phyloP scores from a whole-genome alignment of 257 asterid genomes.

The Capsicum rhomboideum region DNA sequence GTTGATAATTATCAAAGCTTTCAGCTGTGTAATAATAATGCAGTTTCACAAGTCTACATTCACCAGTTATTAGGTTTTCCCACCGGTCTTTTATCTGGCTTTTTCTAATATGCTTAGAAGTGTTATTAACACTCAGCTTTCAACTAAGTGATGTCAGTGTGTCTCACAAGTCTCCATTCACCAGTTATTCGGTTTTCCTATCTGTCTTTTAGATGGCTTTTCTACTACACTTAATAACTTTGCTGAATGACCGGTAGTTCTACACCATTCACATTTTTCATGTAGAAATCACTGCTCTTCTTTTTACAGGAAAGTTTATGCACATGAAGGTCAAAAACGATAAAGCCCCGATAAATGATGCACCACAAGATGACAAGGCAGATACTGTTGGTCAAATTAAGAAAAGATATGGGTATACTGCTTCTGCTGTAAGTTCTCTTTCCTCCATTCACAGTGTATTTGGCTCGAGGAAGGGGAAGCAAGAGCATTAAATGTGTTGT shows the following conservation, averaged over 20 bases:
- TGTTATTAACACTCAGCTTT: neutral
- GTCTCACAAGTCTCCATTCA: neutral
- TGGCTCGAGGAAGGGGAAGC: neutral
- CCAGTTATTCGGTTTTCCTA: neutral
- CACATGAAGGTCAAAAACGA: constrained; percentile 46
- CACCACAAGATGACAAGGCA: constrained; percentile 45
- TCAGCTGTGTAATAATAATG: neutral
- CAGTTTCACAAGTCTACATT: neutral
- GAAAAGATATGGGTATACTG: constrained; percentile 77
- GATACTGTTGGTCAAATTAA: constrained; percentile 75
- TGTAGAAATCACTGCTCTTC: neutral
- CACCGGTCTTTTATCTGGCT: neutral
- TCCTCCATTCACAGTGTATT: neutral
- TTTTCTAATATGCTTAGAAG: neutral
- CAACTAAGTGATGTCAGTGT: neutral
- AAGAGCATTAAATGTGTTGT: neutral
- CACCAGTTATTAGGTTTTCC: neutral
- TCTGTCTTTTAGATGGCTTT: neutral
- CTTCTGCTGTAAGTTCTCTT: constrained; percentile 45
- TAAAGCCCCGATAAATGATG: constrained; percentile 37
- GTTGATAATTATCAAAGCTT: neutral
- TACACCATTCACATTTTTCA: neutral
- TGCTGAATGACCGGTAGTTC: neutral
- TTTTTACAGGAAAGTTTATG: constrained; percentile 52
- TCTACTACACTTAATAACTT: neutral